phyloP scores from a whole-genome alignment of 1,139 yeast genomes.

The Blastobotrys persicus region DNA sequence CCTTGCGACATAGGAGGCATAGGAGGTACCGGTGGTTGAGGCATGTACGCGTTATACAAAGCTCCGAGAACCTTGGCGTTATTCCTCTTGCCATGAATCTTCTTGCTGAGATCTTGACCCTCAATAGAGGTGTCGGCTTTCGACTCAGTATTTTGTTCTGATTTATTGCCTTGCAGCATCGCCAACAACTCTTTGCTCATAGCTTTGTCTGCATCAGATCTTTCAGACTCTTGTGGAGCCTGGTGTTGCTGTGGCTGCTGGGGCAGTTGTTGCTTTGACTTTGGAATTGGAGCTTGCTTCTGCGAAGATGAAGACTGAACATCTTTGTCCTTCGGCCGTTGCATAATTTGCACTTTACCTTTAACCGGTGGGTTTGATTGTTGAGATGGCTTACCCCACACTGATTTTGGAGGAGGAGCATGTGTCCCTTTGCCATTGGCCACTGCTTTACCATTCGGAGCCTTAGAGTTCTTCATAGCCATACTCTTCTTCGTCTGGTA shows the following conservation, averaged over 20 bases:
- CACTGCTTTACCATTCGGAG: constrained; percentile 1
- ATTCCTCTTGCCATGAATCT: constrained; percentile 43
- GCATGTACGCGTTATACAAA: constrained; percentile 35
- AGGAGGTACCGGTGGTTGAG: constrained; percentile 25
- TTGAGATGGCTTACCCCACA: constrained; percentile 4
- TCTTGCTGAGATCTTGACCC: constrained; percentile 1
- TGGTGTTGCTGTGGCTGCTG: constrained; percentile 6
- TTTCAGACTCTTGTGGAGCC: background rate
- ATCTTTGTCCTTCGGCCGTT: constrained; percentile 8
- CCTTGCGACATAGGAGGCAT: constrained; percentile 30
- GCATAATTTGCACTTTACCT: constrained; percentile 18
- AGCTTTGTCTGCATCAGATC: constrained; percentile 1
- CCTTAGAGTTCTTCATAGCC: constrained; percentile 12
- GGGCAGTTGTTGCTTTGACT: constrained; percentile 2
- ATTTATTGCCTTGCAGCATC: constrained; percentile 38
- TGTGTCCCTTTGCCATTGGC: background rate
- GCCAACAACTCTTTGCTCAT: constrained; percentile 42
- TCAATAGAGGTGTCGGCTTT: constrained; percentile 21
- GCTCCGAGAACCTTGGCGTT: constrained; percentile 43
- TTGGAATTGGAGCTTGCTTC: constrained; percentile 1
- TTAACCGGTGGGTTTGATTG: constrained; percentile 31
- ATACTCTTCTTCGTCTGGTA: constrained; percentile 45
- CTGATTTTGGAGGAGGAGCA: background rate
- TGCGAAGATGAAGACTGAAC: too few species aligned
- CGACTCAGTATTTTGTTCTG: constrained; percentile 14